Conservation (phyloP, 2,329 filamentous ascomycete genomes). For the Alternaria gaisen region DNA sequence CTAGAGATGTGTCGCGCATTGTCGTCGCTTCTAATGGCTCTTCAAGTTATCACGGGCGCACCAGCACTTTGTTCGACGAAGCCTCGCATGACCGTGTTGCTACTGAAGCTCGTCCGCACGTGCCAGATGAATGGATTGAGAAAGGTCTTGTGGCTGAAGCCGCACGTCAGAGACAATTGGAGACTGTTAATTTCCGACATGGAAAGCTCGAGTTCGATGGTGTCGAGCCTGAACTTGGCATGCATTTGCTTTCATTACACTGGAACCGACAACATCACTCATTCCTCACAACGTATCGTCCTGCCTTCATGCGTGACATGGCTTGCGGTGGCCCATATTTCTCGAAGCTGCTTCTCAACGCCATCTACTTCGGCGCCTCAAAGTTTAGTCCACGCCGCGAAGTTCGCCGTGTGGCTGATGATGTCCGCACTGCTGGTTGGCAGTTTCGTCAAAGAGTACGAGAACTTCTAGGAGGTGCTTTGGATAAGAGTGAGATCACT, state of each 20-base stretch:
- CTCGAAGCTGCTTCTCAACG: too few species aligned
- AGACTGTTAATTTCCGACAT: slow-evolving; percentile 57
- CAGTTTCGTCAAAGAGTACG: slow-evolving; percentile 57
- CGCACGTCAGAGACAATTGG: slow-evolving; percentile 60
- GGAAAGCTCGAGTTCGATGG: slow-evolving; percentile 65
- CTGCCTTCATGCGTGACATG: slow-evolving; percentile 52
- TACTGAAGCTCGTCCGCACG: slow-evolving; percentile 27
- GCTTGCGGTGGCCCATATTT: too few species aligned
- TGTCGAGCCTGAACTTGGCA: slow-evolving; percentile 61
- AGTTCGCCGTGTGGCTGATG: slow-evolving; percentile 37
- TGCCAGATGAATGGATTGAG: slow-evolving; percentile 54
- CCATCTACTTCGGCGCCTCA: too few species aligned
- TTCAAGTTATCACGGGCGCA: slow-evolving; percentile 61
- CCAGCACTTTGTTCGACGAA: slow-evolving; percentile 60
- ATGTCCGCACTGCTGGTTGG: slow-evolving; percentile 61
- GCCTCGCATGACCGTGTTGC: slow-evolving; percentile 28
- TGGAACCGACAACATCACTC: slow-evolving; percentile 65
- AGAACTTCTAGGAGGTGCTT: slow-evolving; percentile 56
- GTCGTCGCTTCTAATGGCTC: slow-evolving; percentile 52
- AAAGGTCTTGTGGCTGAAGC: slow-evolving; percentile 60
- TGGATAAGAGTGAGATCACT: slow-evolving; percentile 62
- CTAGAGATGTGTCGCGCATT: slow-evolving; percentile 49
- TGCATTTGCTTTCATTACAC: slow-evolving; percentile 61
- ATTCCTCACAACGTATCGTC: slow-evolving; percentile 60
- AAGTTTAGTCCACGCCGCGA: too few species aligned